Evolutionary conservation across 768 basidiomycete species (phyloP), one percentile per base, ranked within the genome.

Genomic region (Phlegmacium glaucopus): DNA sequence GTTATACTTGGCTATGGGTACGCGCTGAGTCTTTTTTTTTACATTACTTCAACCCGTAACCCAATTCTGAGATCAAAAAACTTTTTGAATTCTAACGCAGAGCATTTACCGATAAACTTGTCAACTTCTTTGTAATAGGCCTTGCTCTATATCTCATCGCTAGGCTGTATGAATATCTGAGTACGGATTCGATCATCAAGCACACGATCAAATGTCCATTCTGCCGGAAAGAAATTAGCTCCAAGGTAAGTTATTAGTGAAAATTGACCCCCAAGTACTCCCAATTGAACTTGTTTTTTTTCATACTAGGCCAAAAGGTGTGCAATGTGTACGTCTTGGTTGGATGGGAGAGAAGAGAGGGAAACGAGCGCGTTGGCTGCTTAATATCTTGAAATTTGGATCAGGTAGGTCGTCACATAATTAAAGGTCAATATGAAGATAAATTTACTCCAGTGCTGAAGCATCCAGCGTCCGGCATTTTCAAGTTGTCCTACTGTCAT

Each of bases 321-420:
- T 40, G 64, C 69, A n/a, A 64, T 72, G 56, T 75, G 73, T 44
- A 70, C 69, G 5, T 65, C 64, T 15, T 75, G 72, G 73, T 57
- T 65, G 7, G 72, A 75, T 49, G 71, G 72, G 4, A 59, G 72
- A 27, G 72, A 73, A 48, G 72, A 73, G 10, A 56, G 49, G 13
- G 65, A 65, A 48, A 61, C 57, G 6, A 60, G 51, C 45, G 59
- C 52, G 3, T 30, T 62, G 29, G 36, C 48, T 22, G 22, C 22
- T 5, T 22, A 22, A 5, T 22, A n/a, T n/a, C n/a, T n/a, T n/a
- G n/a, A n/a, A n/a, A n/a, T 22, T 22, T 22, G 2, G 22, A 22
- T 22, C 22, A 5, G 22, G 22, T 22, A 22, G n/a, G n/a, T 22
- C 22, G 22, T n/a, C n/a, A 22, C 5, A 22, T 22, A 5, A 22